Base-by-base conservation (phyloP, 345 rosid species). In the Euphorbia pulcherrima region DNA sequence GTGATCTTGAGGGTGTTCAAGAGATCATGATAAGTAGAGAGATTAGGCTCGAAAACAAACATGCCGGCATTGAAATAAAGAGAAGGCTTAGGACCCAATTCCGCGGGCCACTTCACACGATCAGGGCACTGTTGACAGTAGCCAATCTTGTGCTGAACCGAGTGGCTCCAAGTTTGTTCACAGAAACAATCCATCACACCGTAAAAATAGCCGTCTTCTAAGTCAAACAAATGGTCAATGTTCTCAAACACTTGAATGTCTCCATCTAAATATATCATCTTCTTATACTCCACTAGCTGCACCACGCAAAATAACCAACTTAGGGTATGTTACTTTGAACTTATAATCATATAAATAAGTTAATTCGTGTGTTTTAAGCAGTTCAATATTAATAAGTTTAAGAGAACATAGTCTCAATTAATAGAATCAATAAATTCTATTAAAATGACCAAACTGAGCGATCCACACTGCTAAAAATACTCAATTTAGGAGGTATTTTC, bases 11-110 rank as follows among this genome's bases (percentile, higher is more conserved):
- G 68, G 18, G 83, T 77, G 26, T 74, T 64, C 39, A 90, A 78
- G 11, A 88, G 92, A 51, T 63, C 75, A n/a, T 82, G 58, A 20
- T 81, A 85, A 20, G 88, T 88, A 41, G 73, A 68, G 18, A 65
- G 75, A 72, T 77, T 80, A 9, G 92, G 92, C 78, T 90, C 86
- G 62, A 80, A 88, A 54, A 88, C 90, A 65, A 85, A 88, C 94
- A 86, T 86, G 59, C 89, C 88, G 0, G 92, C 94, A 62, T 90
- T 90, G 80, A 88, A 88, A 81, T 86, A 86, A 53, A 84, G 66
- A 56, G 88, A 39, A 10, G 97, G 90, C 33, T 77, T 79, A 0
- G 83, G 79, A 33, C 89, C 95, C 85, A 85, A 75, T 40, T 84
- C 77, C 2, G 80, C 80, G 0, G 90, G 67, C 67, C 67, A 64